A percentile compares a stretch with the other conserved stretches of the same genome.
These are phyloP conservation scores for Malus hybrid DNA, from an alignment of 331 rosid species.

Conservation along the genomic window DNA sequence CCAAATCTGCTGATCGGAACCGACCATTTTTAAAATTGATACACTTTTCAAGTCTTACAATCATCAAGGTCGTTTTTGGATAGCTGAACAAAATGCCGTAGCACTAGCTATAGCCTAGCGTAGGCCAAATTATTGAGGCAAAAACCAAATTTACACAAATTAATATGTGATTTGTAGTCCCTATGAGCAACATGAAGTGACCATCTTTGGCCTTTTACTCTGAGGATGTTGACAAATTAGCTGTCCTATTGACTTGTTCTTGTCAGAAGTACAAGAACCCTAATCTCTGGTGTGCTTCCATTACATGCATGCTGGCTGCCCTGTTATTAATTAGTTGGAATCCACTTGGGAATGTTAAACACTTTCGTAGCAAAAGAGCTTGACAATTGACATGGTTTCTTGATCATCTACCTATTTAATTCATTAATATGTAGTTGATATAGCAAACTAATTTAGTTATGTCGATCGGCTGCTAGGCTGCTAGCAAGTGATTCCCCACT, in stretches of 20 bases:
- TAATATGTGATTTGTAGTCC: constrained; percentile 14
- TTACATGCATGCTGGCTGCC: constrained; percentile 7
- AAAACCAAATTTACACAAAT: no score
- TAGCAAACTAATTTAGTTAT: not conserved
- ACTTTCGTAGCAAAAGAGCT: constrained; percentile 19
- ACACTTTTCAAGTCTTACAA: not conserved
- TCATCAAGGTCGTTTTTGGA: not conserved
- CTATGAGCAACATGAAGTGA: constrained; percentile 20
- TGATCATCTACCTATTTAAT: not conserved
- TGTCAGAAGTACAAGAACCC: not conserved
- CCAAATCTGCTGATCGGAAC: not conserved
- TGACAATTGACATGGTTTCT: not conserved
- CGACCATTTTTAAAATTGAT: not conserved
- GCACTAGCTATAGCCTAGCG: not conserved
- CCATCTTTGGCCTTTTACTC: constrained; percentile 16
- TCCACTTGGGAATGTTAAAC: constrained; percentile 17
- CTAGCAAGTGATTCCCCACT: not conserved
- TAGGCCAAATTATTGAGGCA: not conserved
- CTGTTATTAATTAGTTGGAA: constrained; percentile 20
- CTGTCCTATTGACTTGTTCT: constrained; percentile 24
- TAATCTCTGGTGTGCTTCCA: constrained; percentile 18
- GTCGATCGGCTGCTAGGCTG: not conserved
- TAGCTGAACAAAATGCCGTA: not conserved
- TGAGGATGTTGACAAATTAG: constrained; percentile 28
- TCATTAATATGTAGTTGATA: not conserved